Percentiles rank a stretch among this genome's conserved stretches.
Conservation (phyloP, 257 asterid genomes). For the Solanum pinnatisectum region DNA sequence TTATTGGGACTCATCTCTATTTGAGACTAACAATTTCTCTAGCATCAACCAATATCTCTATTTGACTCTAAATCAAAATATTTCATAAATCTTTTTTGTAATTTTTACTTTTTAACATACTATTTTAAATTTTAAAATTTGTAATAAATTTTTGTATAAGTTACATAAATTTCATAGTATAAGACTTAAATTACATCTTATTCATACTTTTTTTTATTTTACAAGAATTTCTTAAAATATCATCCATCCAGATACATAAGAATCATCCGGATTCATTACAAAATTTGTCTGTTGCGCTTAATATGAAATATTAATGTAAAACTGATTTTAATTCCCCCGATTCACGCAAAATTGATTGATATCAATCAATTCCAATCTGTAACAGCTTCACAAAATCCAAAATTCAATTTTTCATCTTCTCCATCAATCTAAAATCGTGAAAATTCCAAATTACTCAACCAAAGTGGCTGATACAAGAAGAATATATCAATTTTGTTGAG, state of each 20-base stretch:
- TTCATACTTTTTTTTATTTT: too few relatives aligned
- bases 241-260: neutral
- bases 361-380: neutral
- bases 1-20: neutral
- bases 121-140: too few relatives aligned
- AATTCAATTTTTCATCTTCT: neutral
- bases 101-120: too few relatives aligned
- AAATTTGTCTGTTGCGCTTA: too few relatives aligned
- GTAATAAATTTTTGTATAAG: neutral
- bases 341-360: neutral
- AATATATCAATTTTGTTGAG: neutral
- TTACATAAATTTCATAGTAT: too few relatives aligned
- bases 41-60: neutral
- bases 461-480: neutral
- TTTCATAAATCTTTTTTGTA: too few relatives aligned
- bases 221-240: neutral
- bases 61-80: too few relatives aligned
- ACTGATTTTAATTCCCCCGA: too few relatives aligned
- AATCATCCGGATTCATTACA: neutral
- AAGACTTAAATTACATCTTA: too few relatives aligned
- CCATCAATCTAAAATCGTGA: neutral
- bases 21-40: neutral
- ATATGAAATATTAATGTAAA: too few relatives aligned
- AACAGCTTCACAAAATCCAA: neutral
- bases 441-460: neutral